Percentiles rank a stretch among this genome's conserved stretches.
Evolutionary conservation across 2,329 filamentous ascomycete species (phyloP).

Genomic region (Huntiella bhutanensis): DNA sequence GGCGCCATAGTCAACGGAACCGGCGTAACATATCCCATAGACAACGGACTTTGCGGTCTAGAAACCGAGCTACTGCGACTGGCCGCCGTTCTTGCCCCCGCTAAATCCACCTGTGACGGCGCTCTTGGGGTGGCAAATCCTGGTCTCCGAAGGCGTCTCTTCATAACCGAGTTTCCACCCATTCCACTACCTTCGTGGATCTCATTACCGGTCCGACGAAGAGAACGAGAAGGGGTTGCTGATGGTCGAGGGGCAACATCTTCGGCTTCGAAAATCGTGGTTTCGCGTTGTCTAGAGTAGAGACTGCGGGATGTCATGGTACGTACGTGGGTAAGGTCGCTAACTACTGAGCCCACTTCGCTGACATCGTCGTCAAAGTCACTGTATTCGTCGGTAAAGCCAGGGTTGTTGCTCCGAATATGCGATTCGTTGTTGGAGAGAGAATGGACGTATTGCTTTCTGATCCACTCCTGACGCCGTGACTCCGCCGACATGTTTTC

Average conservation of each 20-base stretch:
- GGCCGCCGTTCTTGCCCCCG: conserved; percentile 14
- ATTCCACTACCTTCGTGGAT: conserved; percentile 19
- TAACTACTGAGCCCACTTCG: conserved; percentile 11
- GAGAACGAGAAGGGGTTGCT: conserved; percentile 4
- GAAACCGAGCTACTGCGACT: background rate
- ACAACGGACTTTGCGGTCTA: conserved; percentile 6
- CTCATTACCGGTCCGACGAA: conserved; percentile 13
- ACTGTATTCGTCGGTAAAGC: conserved; percentile 7
- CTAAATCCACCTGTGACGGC: conserved; percentile 15
- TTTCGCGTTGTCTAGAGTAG: conserved; percentile 10
- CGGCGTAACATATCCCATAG: conserved; percentile 1
- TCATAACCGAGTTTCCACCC: conserved; percentile 16
- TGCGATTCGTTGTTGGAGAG: conserved; percentile 3
- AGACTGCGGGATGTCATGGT: conserved; percentile 11
- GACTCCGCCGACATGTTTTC: conserved; percentile 9
- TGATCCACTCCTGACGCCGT: conserved; percentile 11
- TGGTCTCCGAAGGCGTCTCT: conserved; percentile 17
- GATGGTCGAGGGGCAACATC: conserved; percentile 7
- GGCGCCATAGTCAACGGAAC: conserved; percentile 10
- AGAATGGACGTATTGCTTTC: conserved; percentile 11
- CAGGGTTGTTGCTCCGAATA: conserved; percentile 1
- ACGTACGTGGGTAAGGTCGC: conserved; percentile 10
- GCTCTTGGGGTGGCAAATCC: conserved; percentile 17
- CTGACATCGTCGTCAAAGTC: conserved; percentile 10
- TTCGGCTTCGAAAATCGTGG: conserved; percentile 10